Evolutionary conservation across 2,329 filamentous ascomycete species (phyloP), one percentile per base, ranked within the genome.

Genomic region (Pestalotiopsis sp.): DNA sequence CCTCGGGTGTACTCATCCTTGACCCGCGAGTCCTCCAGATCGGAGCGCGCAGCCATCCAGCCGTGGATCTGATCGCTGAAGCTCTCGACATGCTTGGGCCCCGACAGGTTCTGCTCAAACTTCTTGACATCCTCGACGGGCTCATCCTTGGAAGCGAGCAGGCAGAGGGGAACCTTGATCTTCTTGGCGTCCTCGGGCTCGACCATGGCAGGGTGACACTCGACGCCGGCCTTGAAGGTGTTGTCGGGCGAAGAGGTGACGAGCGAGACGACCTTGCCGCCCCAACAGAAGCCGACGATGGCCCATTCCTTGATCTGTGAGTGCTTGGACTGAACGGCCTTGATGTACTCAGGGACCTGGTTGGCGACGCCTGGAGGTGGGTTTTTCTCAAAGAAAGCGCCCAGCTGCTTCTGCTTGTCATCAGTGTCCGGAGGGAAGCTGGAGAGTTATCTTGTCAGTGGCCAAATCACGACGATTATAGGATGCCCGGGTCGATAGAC

Each of bases 221-320:
- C 79, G 58, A 86, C 86, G 4, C 78, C 87, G 38, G 83, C 82
- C 69, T 82, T 83, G 77, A 92, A 93, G 52, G 83, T 84, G 76
- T 86, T 90, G 56, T 81, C 81, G 52, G 81, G 77, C 12, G 82
- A 81, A 31, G 87, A 87, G 36, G 83, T 81, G 56, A 80, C 78
- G 52, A 90, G 82, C 14, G 85, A 82, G 23, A 86, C 84, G 9
- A 92, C 87, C 81, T 93, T 93, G 73, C 90, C 91, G 72, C 91
- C 91, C 90, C 90, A 93, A 83, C 91, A 93, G 79, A 86, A 87
- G 49, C 91, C 91, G 58, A 91, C 73, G 65, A 89, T 81, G n/a
- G 81, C 90, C 84, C 88, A 90, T 65, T 84, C 86, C 76, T 85
- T 84, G 72, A 92, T 84, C 25, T 80, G 79, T 0, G 87, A 83